phyloP scores from a whole-genome alignment of 148 eudicot species.

The Drosera capensis region DNA sequence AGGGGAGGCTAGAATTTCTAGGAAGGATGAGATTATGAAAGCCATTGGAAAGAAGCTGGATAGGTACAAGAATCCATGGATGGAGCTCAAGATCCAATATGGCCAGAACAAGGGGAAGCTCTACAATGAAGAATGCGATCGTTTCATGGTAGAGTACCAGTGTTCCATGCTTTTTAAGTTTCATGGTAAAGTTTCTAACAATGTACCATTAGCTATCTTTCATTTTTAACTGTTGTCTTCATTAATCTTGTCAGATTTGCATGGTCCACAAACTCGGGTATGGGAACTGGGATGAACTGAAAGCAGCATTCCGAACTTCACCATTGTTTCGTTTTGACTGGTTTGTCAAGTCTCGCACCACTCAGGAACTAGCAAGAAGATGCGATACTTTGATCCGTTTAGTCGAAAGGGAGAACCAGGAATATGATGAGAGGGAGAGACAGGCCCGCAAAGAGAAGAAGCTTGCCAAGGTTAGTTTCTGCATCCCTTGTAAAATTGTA shows the following conservation, averaged over 20 bases:
- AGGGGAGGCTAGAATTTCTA: constrained; percentile 94
- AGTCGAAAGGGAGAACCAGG: constrained; percentile 95
- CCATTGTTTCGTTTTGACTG: constrained; percentile 92
- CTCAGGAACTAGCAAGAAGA: constrained; percentile 96
- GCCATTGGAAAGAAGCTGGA: constrained; percentile 93
- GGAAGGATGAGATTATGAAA: constrained; percentile 97
- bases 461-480: constrained; percentile 60
- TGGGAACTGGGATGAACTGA: constrained; percentile 98
- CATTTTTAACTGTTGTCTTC: background rate
- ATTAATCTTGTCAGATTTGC: constrained; percentile 44
- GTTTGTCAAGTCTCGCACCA: constrained; percentile 98
- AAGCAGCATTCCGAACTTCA: constrained; percentile 88
- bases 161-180: background rate
- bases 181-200: constrained; percentile 8
- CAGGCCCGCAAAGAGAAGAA: constrained; percentile 98
- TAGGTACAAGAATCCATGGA: constrained; percentile 93
- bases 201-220: too few relatives aligned
- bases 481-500: background rate
- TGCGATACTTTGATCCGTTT: constrained; percentile 84
- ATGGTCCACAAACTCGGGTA: constrained; percentile 96
- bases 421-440: constrained; percentile 87
- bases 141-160: constrained; percentile 71
- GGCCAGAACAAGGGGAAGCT: constrained; percentile 99
- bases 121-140: constrained; percentile 98
- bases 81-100: constrained; percentile 89